A percentile compares a stretch with the other conserved stretches of the same genome.
phyloP scores from a whole-genome alignment of 164 flowering plant species.

The Nelumbo lutea region DNA sequence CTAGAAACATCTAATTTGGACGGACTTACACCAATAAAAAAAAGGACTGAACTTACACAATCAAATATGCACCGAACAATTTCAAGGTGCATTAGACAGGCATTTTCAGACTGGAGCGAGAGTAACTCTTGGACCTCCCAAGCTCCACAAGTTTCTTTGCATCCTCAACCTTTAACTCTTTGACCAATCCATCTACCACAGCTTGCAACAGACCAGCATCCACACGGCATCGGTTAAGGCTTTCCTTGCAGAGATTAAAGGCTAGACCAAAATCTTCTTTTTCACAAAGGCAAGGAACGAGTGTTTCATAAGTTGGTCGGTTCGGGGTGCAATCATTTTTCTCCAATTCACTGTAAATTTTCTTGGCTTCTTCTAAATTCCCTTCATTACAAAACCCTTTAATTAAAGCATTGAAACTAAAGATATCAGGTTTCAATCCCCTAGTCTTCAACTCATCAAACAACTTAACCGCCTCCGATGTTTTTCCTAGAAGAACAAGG shows the following conservation, averaged over 20 bases:
- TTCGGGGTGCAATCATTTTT: conserved; percentile 13
- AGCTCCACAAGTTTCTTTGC: conserved; percentile 32
- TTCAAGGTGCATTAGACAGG: background rate
- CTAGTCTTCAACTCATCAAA: conserved; percentile 25
- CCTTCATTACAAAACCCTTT: conserved; percentile 28
- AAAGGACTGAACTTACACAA: no score
- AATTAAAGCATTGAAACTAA: conserved; percentile 27
- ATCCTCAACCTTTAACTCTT: conserved; percentile 25
- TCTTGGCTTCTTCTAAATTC: conserved; percentile 31
- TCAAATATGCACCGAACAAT: background rate
- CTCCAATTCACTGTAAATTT: conserved; percentile 26
- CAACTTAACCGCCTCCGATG: conserved; percentile 31
- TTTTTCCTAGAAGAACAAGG: conserved; percentile 18
- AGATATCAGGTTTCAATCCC: conserved; percentile 25
- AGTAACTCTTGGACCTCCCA: conserved; percentile 9
- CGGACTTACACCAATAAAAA: no score
- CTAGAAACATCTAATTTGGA: no score
- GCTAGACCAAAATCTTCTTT: conserved; percentile 31
- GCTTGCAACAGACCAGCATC: conserved; percentile 12
- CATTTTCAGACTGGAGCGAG: conserved; percentile 8
- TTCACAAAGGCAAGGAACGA: conserved; percentile 26
- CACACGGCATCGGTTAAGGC: background rate
- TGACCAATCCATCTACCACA: conserved; percentile 33
- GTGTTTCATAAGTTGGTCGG: conserved; percentile 4
- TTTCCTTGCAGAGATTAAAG: conserved; percentile 22